Percentiles rank a stretch among this genome's conserved stretches.
Conservation (phyloP, 208 protist species). For the Entamoeba dispar region DNA sequence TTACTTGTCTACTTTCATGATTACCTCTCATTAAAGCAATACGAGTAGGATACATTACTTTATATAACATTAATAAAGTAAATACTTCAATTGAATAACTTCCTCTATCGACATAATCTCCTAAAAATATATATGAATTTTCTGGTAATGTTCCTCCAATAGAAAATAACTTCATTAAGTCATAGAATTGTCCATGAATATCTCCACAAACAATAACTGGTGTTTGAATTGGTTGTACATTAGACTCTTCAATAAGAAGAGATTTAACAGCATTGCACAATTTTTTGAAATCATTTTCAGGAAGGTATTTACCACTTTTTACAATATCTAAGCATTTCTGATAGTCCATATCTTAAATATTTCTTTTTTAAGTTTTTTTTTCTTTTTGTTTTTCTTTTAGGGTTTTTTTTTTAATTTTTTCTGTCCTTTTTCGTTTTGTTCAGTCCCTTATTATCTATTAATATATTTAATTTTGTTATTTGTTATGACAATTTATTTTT, state of each 20-base stretch:
- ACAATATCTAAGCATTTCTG: background rate
- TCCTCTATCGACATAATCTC: slow-evolving; percentile 21
- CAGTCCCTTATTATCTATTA: too few relatives aligned
- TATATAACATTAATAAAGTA: slow-evolving; percentile 11
- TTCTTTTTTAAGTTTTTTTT: background rate
- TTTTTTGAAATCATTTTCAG: background rate
- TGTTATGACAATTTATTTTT: too few relatives aligned
- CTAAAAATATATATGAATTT: slow-evolving; percentile 74
- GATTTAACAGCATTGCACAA: background rate
- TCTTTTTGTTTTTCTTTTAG: background rate
- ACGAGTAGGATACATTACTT: slow-evolving; percentile 73
- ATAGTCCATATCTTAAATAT: background rate
- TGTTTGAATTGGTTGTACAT: background rate
- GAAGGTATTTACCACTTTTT: background rate
- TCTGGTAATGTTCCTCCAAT: slow-evolving; percentile 71
- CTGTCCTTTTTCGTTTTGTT: background rate
- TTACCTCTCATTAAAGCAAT: slow-evolving; percentile 84
- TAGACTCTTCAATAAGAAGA: background rate
- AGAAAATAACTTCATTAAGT: slow-evolving; percentile 82
- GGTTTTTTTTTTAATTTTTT: background rate
- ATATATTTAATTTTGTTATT: too few relatives aligned
- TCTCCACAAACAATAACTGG: slow-evolving; percentile 35
- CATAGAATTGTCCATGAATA: slow-evolving; percentile 70
- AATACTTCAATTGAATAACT: slow-evolving; percentile 17
- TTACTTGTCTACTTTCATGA: slow-evolving; percentile 86